Percentiles rank a stretch among this genome's conserved stretches.
phyloP scores from a whole-genome alignment of 1,284 basidiomycete species.

The Schizophyllum commune region DNA sequence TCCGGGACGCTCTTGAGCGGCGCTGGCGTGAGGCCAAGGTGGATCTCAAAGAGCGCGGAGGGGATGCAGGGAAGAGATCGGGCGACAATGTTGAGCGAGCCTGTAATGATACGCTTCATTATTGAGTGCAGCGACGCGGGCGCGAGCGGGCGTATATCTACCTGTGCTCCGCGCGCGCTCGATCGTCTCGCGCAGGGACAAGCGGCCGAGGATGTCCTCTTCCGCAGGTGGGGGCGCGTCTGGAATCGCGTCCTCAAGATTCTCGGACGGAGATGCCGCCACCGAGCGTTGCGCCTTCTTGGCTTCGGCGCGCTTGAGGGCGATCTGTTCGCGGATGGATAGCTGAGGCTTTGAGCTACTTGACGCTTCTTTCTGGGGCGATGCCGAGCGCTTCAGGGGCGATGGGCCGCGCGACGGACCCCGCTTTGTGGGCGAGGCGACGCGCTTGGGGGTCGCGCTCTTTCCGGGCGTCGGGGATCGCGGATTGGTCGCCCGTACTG shows the following conservation, averaged over 20 bases:
- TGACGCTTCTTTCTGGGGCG: not conserved
- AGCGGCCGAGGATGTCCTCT: constrained; percentile 56
- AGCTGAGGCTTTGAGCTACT: not conserved
- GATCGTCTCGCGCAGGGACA: constrained; percentile 65
- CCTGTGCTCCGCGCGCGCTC: constrained; percentile 71
- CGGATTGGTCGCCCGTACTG: not conserved
- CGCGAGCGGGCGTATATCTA: constrained; percentile 27
- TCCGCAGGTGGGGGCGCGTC: constrained; percentile 29
- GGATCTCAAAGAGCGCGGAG: constrained; percentile 70
- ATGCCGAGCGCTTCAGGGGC: not conserved
- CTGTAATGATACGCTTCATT: constrained; percentile 42
- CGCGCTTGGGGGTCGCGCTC: not conserved
- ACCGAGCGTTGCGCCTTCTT: constrained; percentile 42
- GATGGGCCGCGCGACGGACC: not conserved
- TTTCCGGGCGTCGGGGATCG: not conserved
- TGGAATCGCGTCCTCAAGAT: constrained; percentile 41
- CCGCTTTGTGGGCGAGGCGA: not conserved
- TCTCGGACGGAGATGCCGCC: constrained; percentile 17
- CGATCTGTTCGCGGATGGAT: constrained; percentile 61
- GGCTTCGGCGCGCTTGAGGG: constrained; percentile 63
- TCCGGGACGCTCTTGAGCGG: constrained; percentile 52
- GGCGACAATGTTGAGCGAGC: constrained; percentile 54
- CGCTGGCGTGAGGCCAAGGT: constrained; percentile 63
- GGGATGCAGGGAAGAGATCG: constrained; percentile 67
- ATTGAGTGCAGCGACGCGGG: constrained; percentile 25